Evolutionary conservation across 306 rosid species (phyloP), one percentile per base, ranked within the genome.

Genomic region (Acmispon strigosus): DNA sequence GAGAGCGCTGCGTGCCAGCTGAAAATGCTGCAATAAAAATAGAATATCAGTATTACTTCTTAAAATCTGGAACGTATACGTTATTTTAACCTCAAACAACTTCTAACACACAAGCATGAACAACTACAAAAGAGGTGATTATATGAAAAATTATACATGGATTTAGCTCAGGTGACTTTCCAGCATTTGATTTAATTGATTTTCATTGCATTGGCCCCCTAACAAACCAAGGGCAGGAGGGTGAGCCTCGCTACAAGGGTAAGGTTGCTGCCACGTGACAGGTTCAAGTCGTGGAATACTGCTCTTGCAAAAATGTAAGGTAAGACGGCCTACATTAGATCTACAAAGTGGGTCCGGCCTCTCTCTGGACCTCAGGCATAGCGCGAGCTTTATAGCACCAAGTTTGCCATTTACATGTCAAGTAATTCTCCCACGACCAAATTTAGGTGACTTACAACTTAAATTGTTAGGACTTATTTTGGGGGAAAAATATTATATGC

Each of bases 21-120:
- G 79, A 75, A 60, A 51, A 77, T 61, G 43, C 81, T 79, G 83
- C 8, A 69, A 32, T 42, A 8, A 70, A 80, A 83, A 60, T 10
- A 69, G 32, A 76, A 44, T 58, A 59, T 61, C 5, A 3, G 37
- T 39, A 65, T 84, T 18, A 59, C 13, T 68, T 54, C 36, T 13
- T 50, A 66, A 37, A 57, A 70, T 6, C 51, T 36, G 13, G 55
- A 34, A 10, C 39, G 18, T 19, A 10, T 7, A 18, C 1, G 13
- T 16, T 45, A 10, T 24, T 63, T 62, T 48, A 61, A 32, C 48
- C 49, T 27, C 22, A 17, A 36, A 15, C 7, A 69, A 47, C 20
- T 17, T 32, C 37, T 32, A 32, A 32, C 8, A 36, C 29, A 52
- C 17, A 32, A 43, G 32, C 60, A 66, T 12, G 52, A 39, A 48